Base-by-base conservation (phyloP, 176 grass and related monocot genomes). In the Cymbopogon citratus region DNA sequence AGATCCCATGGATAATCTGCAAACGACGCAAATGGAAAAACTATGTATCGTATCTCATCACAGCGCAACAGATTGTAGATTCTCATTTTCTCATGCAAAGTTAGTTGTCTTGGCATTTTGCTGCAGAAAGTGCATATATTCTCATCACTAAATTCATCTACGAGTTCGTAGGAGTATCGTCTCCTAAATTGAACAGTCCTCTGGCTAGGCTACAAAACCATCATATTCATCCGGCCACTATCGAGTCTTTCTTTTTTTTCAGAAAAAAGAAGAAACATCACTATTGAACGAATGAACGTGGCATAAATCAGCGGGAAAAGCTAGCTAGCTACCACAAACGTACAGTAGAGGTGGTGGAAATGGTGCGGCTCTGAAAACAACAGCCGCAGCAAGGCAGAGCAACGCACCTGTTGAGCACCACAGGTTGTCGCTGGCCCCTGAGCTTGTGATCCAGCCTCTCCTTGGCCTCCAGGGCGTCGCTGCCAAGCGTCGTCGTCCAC, bases 391-490 rank as follows among this genome's bases (percentile, higher is more conserved):
- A 5, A 38, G 0, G 11, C 10, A 39, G 0, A 6, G 25, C 18
- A 13, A 29, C 64, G 28, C 44, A 96, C 93, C 93, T 92, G 57
- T 90, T 88, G 79, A 85, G 70, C 7, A 78, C 66, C 9, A 67
- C 52, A 14, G 79, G 51, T 44, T 76, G 81, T 46, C 88, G 86
- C 46, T 76, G 86, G 41, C 38, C 85, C 76, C 80, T 71, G 26
- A 98, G 85, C 69, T 92, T 98, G 38, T 91, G 90, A 70, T 98
- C 92, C 80, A 98, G 34, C 88, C 95, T 81, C 86, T 93, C 92
- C 87, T 88, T 98, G 16, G 95, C 95, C 87, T 95, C 90, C 75
- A 86, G 60, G 66, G 86, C 92, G 63, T 77, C 87, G 81, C 83
- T 77, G 7, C 84, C 95, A 33, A 98, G 86, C 54, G 4, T 6